A percentile compares a stretch with the other conserved stretches of the same genome.
phyloP scores from a whole-genome alignment of 1,284 basidiomycete genomes.

The Phellinidium pouzarii region DNA sequence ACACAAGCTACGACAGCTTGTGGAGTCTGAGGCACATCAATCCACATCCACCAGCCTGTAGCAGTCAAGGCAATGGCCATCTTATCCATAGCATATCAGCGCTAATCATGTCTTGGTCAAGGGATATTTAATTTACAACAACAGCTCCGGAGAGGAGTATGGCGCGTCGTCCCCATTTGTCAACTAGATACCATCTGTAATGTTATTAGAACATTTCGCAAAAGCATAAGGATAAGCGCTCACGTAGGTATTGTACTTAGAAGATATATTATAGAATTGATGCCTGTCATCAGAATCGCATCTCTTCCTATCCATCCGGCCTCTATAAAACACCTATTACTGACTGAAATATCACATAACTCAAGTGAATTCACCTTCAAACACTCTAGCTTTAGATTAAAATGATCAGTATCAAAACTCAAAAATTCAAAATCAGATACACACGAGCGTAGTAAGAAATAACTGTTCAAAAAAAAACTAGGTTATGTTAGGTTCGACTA shows the following conservation, averaged over 20 bases:
- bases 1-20: slow-evolving; percentile 89
- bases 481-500: no score
- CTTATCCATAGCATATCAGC: slow-evolving; percentile 31
- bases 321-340: slow-evolving; percentile 40
- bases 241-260: slow-evolving; percentile 79
- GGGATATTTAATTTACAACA: slow-evolving; percentile 45
- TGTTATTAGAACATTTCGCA: neutral
- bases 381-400: slow-evolving; percentile 56
- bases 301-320: slow-evolving; percentile 98
- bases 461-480: slow-evolving; percentile 39
- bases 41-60: slow-evolving; percentile 90
- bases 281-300: slow-evolving; percentile 95
- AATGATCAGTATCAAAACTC: slow-evolving; percentile 17
- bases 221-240: slow-evolving; percentile 25
- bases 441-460: slow-evolving; percentile 93
- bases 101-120: slow-evolving; percentile 1
- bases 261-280: slow-evolving; percentile 86
- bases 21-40: slow-evolving; percentile 81
- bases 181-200: slow-evolving; percentile 90
- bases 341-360: neutral
- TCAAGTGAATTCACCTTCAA: slow-evolving; percentile 56
- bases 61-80: slow-evolving; percentile 72
- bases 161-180: slow-evolving; percentile 83
- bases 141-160: slow-evolving; percentile 91
- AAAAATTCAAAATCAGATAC: slow-evolving; percentile 27